Base-by-base conservation (phyloP, 768 basidiomycete species). In the Lactarius trivialis region DNA sequence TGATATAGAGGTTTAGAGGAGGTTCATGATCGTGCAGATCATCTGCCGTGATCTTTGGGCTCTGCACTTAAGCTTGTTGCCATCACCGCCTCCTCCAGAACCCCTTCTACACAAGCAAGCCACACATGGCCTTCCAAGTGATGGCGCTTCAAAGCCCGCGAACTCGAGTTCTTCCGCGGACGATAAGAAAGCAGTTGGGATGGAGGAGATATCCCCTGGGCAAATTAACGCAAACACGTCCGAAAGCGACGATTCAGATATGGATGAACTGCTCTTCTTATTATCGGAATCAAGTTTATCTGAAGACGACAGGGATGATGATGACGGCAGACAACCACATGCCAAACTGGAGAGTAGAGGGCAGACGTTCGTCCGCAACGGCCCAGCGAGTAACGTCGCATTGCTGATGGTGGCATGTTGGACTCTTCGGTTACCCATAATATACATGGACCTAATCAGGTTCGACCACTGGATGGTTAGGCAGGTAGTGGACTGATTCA, bases 11-110 rank as follows among this genome's bases (percentile, higher is more conserved):
- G 21, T 7, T 55, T n/a, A 28, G 37, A 28, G 32, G 56, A 7
- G 21, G 26, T 41, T 28, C 37, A 59, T 62, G n/a, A 43, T 14
- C 67, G 45, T 21, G 15, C 58, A 93, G 91, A 73, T 80, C 26
- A 73, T 91, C 32, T 93, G 89, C 70, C 80, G 85, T 67, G 91
- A 93, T 68, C 60, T 90, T n/a, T 93, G 91, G 92, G 81, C 83
- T 0, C 74, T 91, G 4, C 80, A 91, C 72, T 76, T 93, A n/a
- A 76, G 76, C 49, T 74, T 87, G 19, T 74, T 90, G 17, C 81
- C 83, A 7, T 74, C 77, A 43, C 84, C 84, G 11, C 84, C 83
- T 0, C 79, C 82, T 11, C 74, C 84, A 15, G 89, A 89, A 67
- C 83, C 87, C 11, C 77, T 81, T 63, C 69, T 78, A 43, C 73